Evolutionary conservation across 495 filamentous ascomycete genomes (phyloP), one percentile per base, ranked within the genome.

Genomic region (Annulohypoxylon bovei): DNA sequence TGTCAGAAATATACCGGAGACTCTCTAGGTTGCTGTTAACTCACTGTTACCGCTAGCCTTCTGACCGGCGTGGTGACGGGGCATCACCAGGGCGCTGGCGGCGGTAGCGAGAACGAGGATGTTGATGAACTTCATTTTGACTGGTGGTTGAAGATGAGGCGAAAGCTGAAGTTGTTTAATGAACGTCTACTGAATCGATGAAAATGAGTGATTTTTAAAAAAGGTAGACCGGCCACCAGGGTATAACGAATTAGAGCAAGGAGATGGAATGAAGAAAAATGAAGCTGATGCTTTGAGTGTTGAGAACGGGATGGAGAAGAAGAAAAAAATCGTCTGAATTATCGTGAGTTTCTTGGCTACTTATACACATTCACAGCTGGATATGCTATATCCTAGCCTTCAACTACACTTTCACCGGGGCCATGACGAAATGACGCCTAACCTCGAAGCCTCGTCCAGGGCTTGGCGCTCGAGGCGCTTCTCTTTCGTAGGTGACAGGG

Each of bases 61-160:
- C 53, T 73, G 60, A 16, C 74, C 74, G 8, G 59, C 55, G 40
- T 76, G 74, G 40, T 76, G 74, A 28, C 74, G 74, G 57, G 74
- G 74, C 64, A 74, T 20, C 1, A 74, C 74, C 67, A 74, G 16
- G 35, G 74, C 74, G 25, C 62, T 63, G 39, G 74, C 67, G 57
- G 74, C 32, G n/a, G 74, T 73, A 37, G 74, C 74, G 22, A 76
- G 71, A 33, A 76, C 37, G 35, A 76, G 67, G 44, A 76, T 74
- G 42, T 60, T 32, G 60, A 73, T 50, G 61, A 74, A 76, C 63
- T 76, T 73, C 74, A 76, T 76, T 55, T 68, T 72, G 65, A 62
- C 59, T 56, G 32, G 33, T 67, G 40, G 27, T 23, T 68, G 14
- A 14, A 39, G 59, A 58, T 20, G 59, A 62, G 23, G 22, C 23